phyloP scores from a whole-genome alignment of 192 early-diverging fungal genomes.

The Coemansia sp. region DNA sequence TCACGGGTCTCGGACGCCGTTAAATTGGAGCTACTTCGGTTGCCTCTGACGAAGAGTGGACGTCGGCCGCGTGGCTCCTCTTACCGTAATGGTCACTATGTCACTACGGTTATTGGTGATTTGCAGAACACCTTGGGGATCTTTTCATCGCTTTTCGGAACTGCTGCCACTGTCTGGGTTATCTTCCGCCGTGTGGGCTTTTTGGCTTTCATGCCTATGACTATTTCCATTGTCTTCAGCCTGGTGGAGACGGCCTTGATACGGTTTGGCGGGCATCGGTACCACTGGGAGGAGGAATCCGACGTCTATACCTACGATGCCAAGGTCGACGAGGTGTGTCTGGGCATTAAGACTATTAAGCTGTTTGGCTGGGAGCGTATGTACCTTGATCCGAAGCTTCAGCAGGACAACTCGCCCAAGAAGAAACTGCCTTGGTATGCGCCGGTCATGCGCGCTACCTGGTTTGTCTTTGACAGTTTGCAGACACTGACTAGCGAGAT shows the following conservation, averaged over 20 bases:
- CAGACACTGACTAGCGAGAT: constrained; percentile 15
- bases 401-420: constrained; percentile 4
- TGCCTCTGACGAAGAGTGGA: constrained; percentile 22
- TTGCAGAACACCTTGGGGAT: constrained; percentile 2
- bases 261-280: constrained; percentile 15
- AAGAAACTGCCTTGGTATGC: constrained; percentile 40
- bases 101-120: constrained; percentile 7
- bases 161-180: constrained; percentile 10
- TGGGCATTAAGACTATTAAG: constrained; percentile 38
- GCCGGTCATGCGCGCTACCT: constrained; percentile 16
- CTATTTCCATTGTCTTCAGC: neutral
- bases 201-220: constrained; percentile 27
- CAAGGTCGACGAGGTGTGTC: constrained; percentile 28
- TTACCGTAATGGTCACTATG: neutral
- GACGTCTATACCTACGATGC: constrained; percentile 7
- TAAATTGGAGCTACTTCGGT: constrained; percentile 34
- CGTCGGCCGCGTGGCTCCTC: constrained; percentile 10
- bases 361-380: constrained; percentile 51
- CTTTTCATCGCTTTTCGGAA: neutral
- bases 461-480: constrained; percentile 16
- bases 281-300: constrained; percentile 13
- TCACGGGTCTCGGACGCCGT: constrained; percentile 17
- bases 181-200: constrained; percentile 28
- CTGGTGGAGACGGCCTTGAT: constrained; percentile 2
- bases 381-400: constrained; percentile 31